Evolutionary conservation across 768 basidiomycete species (phyloP), one percentile per base, ranked within the genome.

Genomic region (Tulasnella sp.): DNA sequence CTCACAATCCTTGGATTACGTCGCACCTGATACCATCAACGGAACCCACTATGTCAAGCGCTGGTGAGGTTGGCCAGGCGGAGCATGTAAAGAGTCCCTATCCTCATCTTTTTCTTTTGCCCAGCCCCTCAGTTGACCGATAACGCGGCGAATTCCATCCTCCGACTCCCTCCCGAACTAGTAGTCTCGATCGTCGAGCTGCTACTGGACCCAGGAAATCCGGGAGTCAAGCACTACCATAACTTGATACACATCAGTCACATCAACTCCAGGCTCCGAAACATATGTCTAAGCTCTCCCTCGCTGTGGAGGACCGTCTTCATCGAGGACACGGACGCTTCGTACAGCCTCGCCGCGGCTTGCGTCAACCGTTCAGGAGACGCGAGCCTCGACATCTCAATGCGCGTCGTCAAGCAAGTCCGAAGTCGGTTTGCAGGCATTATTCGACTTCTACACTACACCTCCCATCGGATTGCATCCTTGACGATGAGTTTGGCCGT

Each of bases 291-390:
- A 0, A 54, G 6, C 54, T 54, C 54, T n/a, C 54, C 54, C 24
- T 54, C 54, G 54, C n/a, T 54, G 9, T 54, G 54, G 54, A 54
- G 9, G n/a, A 54, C 54, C 3, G n/a, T 54, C 54, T 54, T 54
- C 54, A 54, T 54, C 22, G 54, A 54, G 24, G 54, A 54, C 54
- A 9, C 54, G 9, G 54, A 54, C 7, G 54, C 54, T 24, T 54
- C 54, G 9, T 54, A 54, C 54, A 54, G 54, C 11, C 54, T 54
- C 24, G 54, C 54, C 54, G 54, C 54, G 54, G 54, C 54, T 6
- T 54, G 54, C 24, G 54, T 54, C 54, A 54, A 54, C 54, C 54
- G 54, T 54, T 54, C 54, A n/a, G 54, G 54, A 54, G 54, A 54
- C 6, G 54, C 54, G 54, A 54, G 54, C 54, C 54, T 54, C 24